Evolutionary conservation across 2,329 filamentous ascomycete species (phyloP).

Genomic region (Eutypa lata): DNA sequence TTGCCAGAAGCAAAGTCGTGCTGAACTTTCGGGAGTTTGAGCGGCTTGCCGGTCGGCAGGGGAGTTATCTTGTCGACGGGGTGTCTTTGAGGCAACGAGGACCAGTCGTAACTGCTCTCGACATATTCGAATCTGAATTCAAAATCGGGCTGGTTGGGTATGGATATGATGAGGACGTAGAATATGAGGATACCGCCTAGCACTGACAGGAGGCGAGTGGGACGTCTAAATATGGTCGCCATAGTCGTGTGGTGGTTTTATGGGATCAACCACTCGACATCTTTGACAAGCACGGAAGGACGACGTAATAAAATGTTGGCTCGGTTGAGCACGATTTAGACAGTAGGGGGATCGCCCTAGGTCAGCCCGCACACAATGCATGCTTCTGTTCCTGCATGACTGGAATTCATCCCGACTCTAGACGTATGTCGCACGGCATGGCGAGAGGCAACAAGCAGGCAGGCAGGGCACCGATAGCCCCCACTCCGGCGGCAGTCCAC

Average conservation of each 20-base stretch:
- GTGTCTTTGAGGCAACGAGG: conserved; percentile 21
- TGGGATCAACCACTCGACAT: conserved; percentile 24
- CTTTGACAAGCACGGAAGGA: conserved; percentile 27
- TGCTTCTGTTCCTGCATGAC: no score
- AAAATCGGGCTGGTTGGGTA: conserved; percentile 20
- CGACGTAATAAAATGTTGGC: no score
- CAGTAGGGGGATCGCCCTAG: no score
- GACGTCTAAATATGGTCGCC: conserved; percentile 22
- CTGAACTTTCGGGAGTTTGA: conserved; percentile 23
- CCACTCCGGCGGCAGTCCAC: no score
- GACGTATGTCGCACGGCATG: no score
- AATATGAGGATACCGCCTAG: conserved; percentile 16
- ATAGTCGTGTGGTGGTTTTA: conserved; percentile 15
- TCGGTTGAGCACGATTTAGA: no score
- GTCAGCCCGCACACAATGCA: no score
- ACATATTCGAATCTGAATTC: conserved; percentile 25
- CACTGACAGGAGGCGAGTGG: conserved; percentile 16
- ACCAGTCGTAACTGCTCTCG: conserved; percentile 27
- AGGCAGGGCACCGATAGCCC: no score
- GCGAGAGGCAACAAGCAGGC: no score
- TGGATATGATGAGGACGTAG: conserved; percentile 24
- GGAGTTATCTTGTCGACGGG: conserved; percentile 18
- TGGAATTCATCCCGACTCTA: no score
- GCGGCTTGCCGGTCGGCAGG: conserved; percentile 22
- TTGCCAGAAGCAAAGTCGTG: conserved; percentile 22